phyloP scores from a whole-genome alignment of 2,329 filamentous ascomycete species.

The Pochonia chlamydosporia region DNA sequence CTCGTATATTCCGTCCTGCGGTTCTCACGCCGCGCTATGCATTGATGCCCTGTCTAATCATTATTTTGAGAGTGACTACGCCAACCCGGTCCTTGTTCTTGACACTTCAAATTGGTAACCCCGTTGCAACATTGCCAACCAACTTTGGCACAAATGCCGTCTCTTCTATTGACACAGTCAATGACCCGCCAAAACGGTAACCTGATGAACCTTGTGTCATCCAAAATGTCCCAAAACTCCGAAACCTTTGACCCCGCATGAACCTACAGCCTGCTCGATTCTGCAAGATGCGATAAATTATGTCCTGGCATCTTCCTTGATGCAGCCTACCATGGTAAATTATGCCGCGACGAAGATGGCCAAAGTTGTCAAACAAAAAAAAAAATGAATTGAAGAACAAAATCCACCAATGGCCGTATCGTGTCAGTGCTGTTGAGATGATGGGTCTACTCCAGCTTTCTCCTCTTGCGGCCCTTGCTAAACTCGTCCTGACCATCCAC shows the following conservation, averaged over 20 bases:
- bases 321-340: too few species aligned
- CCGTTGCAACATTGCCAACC: too few species aligned
- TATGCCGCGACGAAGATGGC: too few species aligned
- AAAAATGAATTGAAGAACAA: background rate
- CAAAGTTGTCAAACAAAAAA: too few species aligned
- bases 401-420: too few species aligned
- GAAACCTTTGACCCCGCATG: background rate
- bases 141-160: too few species aligned
- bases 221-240: background rate
- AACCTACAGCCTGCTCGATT: background rate
- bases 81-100: background rate
- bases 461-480: slow-evolving; percentile 40
- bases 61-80: too few species aligned
- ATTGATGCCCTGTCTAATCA: too few species aligned
- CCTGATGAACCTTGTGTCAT: background rate
- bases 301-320: background rate
- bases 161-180: background rate
- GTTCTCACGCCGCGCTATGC: too few species aligned
- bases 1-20: too few species aligned
- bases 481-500: slow-evolving; percentile 35
- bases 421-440: too few species aligned
- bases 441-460: slow-evolving; percentile 29
- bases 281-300: background rate
- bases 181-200: background rate
- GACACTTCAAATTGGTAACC: too few species aligned